Evolutionary conservation across 78 protist species (phyloP).

Genomic region (Tieghemostelium lacteum): DNA sequence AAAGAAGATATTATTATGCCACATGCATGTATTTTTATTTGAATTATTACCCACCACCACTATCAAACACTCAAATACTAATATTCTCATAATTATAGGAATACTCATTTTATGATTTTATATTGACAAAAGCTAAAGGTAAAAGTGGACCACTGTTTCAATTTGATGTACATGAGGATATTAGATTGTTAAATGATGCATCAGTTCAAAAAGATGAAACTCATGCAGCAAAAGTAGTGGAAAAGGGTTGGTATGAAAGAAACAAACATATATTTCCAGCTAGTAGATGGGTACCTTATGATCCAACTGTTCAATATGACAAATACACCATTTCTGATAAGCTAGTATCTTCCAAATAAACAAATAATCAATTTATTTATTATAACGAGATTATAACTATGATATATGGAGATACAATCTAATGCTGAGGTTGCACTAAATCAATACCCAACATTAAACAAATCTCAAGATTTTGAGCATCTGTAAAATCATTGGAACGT

Average conservation of each 20-base stretch:
- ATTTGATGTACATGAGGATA: conserved; percentile 94
- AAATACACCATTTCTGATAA: conserved; percentile 68
- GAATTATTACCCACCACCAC: neutral
- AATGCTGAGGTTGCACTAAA: no score
- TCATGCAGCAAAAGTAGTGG: conserved; percentile 93
- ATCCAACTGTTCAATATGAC: conserved; percentile 34
- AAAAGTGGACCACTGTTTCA: conserved; percentile 94
- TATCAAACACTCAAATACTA: neutral
- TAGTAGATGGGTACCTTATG: conserved; percentile 90
- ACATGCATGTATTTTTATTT: conserved; percentile 41
- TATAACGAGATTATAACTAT: no score
- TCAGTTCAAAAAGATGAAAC: conserved; percentile 92
- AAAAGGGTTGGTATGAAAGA: conserved; percentile 90
- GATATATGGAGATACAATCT: no score
- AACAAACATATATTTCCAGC: conserved; percentile 96
- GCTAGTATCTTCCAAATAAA: no score
- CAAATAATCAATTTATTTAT: no score
- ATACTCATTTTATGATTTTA: conserved; percentile 93
- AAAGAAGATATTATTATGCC: conserved; percentile 96
- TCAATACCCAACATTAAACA: no score
- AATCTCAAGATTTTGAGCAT: no score
- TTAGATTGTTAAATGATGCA: conserved; percentile 89
- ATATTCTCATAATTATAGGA: conserved; percentile 14
- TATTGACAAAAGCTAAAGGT: conserved; percentile 90
- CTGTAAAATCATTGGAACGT: no score